A percentile compares a stretch with the other conserved stretches of the same genome.
Evolutionary conservation across 2,329 filamentous ascomycete species (phyloP).

Genomic region (Aspergillus quadrilineatus): DNA sequence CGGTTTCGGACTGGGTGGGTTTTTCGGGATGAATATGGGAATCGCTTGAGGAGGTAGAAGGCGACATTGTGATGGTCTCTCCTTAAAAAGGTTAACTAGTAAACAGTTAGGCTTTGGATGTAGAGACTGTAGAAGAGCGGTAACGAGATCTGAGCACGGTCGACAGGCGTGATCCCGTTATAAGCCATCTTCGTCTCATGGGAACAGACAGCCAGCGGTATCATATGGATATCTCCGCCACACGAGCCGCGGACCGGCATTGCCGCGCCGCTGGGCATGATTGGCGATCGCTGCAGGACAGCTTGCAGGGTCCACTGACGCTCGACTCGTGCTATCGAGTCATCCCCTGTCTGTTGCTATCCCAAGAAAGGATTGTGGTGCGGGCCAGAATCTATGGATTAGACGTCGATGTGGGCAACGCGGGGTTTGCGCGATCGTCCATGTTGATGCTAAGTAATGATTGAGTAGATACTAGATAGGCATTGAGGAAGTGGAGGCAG

Average conservation of each 20-base stretch:
- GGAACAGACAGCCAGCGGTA: slow-evolving; percentile 3
- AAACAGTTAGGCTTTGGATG: neutral
- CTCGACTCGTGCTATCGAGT: slow-evolving; percentile 5
- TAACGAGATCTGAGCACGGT: neutral
- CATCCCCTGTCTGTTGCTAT: neutral
- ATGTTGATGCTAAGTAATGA: neutral
- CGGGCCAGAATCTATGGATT: neutral
- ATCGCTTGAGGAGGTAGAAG: neutral
- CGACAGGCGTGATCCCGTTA: neutral
- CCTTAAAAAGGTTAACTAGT: neutral
- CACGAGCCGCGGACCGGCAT: slow-evolving; percentile 5
- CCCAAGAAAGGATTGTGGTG: neutral
- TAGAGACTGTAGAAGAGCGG: neutral
- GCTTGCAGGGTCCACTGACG: neutral
- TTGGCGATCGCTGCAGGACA: neutral
- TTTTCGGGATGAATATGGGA: neutral
- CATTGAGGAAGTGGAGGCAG: neutral
- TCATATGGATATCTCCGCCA: slow-evolving; percentile 8
- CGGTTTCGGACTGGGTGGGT: neutral
- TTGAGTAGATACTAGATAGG: neutral
- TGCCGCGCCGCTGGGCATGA: neutral
- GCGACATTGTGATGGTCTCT: neutral
- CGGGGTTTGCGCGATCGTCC: slow-evolving; percentile 14
- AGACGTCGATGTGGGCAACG: no score
- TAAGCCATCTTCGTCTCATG: neutral